A percentile compares a stretch with the other conserved stretches of the same genome.
These are phyloP conservation scores for Talaromyces piceae DNA, from an alignment of 2,329 filamentous ascomycete species.

Conservation along the genomic window DNA sequence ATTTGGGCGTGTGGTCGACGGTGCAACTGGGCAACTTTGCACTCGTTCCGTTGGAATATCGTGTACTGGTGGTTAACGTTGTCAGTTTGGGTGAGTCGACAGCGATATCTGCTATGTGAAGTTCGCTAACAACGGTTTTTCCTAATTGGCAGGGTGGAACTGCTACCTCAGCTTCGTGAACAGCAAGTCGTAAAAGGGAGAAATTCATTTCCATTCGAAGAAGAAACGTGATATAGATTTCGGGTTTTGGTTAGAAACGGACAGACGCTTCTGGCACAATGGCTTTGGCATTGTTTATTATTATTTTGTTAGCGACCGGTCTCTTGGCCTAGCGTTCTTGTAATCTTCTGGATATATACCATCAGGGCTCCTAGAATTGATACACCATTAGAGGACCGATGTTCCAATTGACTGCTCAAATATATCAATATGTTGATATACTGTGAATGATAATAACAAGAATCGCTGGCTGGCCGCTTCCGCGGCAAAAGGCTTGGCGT, in stretches of 20 bases:
- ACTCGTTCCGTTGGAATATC: slow-evolving; percentile 72
- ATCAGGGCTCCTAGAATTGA: not conserved
- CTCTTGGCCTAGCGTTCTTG: not conserved
- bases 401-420: too few species aligned
- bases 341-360: not conserved
- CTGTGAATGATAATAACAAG: too few species aligned
- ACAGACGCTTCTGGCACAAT: not conserved
- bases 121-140: slow-evolving; percentile 9
- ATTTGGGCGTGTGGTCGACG: slow-evolving; percentile 80
- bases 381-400: too few species aligned
- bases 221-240: not conserved
- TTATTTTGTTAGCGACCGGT: not conserved
- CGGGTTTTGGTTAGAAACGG: not conserved
- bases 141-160: slow-evolving; percentile 44
- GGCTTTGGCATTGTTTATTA: not conserved
- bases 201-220: not conserved
- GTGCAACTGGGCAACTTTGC: slow-evolving; percentile 86
- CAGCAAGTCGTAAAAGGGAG: slow-evolving; percentile 30
- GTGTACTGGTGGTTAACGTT: slow-evolving; percentile 79
- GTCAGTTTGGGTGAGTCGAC: slow-evolving; percentile 56
- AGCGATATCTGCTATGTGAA: not conserved
- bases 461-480: not conserved
- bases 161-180: slow-evolving; percentile 53
- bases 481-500: not conserved
- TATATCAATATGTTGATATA: too few species aligned